Conservation (phyloP, 2,329 filamentous ascomycete species). For the Beauveria pseudobassiana region DNA sequence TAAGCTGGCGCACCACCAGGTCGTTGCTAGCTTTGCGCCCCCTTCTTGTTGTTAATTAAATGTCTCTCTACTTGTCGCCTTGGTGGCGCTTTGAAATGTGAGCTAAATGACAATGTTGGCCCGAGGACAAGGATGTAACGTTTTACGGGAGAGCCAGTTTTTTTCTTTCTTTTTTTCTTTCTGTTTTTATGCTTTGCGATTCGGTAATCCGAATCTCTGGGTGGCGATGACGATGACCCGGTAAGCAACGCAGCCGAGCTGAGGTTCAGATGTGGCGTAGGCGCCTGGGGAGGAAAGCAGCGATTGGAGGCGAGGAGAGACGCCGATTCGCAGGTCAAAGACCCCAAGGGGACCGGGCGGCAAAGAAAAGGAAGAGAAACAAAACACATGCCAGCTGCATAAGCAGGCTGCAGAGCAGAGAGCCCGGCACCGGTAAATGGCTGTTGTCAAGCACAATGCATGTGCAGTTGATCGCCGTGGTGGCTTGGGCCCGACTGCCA, state of each 20-base stretch:
- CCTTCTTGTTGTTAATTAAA: background rate
- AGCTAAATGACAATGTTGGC: background rate
- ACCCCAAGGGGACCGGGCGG: background rate
- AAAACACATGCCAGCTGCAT: background rate
- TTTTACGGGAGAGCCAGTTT: background rate
- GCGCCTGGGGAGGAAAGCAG: background rate
- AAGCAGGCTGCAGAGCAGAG: background rate
- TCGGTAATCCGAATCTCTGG: background rate
- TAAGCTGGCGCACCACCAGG: background rate
- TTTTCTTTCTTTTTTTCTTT: too few relatives aligned
- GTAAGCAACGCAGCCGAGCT: background rate
- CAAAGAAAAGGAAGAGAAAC: background rate
- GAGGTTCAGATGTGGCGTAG: background rate
- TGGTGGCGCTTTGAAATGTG: conserved; percentile 4
- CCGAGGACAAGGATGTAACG: background rate
- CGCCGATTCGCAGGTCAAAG: background rate
- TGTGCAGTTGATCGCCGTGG: background rate
- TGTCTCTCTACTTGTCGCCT: conserved; percentile 1
- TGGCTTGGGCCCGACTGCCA: background rate
- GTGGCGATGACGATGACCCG: background rate
- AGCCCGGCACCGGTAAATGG: background rate
- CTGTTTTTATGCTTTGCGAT: background rate
- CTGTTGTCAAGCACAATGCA: background rate
- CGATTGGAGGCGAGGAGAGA: background rate
- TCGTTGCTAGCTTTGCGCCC: background rate